These are phyloP conservation scores for Globisporangium spiculum DNA, from an alignment of 352 stramenopile genomes.

Conservation along the genomic window DNA sequence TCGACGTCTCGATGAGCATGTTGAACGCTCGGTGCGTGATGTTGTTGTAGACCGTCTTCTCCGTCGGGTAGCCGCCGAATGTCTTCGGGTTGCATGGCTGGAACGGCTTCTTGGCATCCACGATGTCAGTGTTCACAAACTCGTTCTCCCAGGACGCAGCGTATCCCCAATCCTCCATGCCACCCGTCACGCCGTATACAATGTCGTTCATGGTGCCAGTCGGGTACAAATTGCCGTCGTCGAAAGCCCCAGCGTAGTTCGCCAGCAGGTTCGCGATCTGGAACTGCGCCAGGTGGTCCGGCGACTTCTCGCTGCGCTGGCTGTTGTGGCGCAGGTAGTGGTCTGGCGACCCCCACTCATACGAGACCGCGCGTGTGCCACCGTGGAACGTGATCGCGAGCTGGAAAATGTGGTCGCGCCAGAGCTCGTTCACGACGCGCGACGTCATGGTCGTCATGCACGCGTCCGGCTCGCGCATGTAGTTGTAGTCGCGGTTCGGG, in stretches of 20 bases:
- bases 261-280: constrained; percentile 58
- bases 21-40: constrained; percentile 93
- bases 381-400: constrained; percentile 97
- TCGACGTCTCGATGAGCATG: constrained; percentile 95
- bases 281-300: constrained; percentile 72
- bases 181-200: constrained; percentile 95
- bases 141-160: constrained; percentile 87
- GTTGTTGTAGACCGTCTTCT: constrained; percentile 94
- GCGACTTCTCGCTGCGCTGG: constrained; percentile 71
- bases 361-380: constrained; percentile 95
- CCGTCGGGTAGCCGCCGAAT: constrained; percentile 87
- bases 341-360: constrained; percentile 96
- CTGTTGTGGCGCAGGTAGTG: constrained; percentile 61
- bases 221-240: constrained; percentile 69
- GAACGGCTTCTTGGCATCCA: constrained; percentile 42
- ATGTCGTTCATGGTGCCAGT: constrained; percentile 94
- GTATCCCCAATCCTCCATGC: constrained; percentile 99
- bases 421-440: constrained; percentile 96
- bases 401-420: constrained; percentile 96
- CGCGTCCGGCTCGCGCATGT: constrained; percentile 74
- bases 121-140: constrained; percentile 18
- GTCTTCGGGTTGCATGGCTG: constrained; percentile 78
- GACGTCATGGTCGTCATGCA: constrained; percentile 97
- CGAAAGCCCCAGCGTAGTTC: constrained; percentile 71
- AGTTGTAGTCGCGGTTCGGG: constrained; percentile 98